Evolutionary conservation across 306 rosid genomes (phyloP).

Genomic region (Acacia crassicarpa): DNA sequence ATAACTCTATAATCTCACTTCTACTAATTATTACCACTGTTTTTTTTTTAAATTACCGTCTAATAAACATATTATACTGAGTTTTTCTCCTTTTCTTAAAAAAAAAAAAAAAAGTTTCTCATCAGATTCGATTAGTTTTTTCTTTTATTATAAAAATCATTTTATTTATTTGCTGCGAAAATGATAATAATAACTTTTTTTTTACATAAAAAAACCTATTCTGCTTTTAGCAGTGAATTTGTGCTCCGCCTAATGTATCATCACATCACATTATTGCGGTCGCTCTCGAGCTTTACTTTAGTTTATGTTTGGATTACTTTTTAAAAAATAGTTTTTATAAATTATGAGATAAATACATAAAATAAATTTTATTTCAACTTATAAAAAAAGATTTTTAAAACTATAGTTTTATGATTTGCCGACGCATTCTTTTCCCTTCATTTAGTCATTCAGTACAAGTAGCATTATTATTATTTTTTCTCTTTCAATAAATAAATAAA

Average conservation of each 20-base stretch:
- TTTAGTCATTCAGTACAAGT: neutral
- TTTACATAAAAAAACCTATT: neutral
- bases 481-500: neutral
- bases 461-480: neutral
- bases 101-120: neutral
- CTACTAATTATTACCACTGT: neutral
- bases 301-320: neutral
- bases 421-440: neutral
- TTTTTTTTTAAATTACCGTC: no score
- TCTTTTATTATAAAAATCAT: neutral
- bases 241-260: neutral
- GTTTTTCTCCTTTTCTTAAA: neutral
- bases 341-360: no score
- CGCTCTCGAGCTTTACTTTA: neutral
- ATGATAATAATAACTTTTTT: neutral
- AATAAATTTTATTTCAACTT: no score
- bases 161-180: neutral
- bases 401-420: no score
- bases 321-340: no score
- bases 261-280: neutral
- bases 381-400: no score
- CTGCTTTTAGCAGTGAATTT: neutral
- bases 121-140: neutral
- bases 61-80: neutral
- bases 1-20: neutral